Evolutionary conservation across 768 basidiomycete genomes (phyloP).

Genomic region (Hygrocybe coccinea): DNA sequence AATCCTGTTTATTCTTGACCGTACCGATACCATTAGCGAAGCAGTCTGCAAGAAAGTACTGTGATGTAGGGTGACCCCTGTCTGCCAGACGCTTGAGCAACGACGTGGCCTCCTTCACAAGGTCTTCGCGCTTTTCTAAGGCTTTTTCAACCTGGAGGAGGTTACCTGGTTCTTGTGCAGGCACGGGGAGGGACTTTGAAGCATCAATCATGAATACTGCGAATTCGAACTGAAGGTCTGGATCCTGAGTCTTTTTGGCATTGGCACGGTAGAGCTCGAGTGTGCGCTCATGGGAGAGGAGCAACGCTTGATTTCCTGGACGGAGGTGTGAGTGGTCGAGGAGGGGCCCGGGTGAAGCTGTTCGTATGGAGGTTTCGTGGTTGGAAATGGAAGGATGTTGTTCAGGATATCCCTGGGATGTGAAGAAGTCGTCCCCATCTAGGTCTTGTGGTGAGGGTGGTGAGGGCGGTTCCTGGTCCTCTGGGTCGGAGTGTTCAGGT

Average conservation of each 20-base stretch:
- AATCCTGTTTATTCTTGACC: slow-evolving; percentile 84
- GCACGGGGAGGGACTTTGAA: slow-evolving; percentile 82
- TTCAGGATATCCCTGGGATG: slow-evolving; percentile 27
- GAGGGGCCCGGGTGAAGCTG: slow-evolving; percentile 66
- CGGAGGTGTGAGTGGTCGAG: slow-evolving; percentile 90
- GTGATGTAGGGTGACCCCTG: slow-evolving; percentile 88
- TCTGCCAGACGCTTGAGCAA: slow-evolving; percentile 90
- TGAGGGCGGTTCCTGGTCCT: slow-evolving; percentile 1
- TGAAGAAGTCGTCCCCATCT: slow-evolving; percentile 46
- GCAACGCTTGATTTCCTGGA: slow-evolving; percentile 86
- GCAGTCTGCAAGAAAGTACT: slow-evolving; percentile 98
- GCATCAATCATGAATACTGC: slow-evolving; percentile 99
- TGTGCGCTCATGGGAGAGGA: slow-evolving; percentile 92
- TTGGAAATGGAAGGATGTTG: slow-evolving; percentile 37
- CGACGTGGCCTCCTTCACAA: slow-evolving; percentile 80
- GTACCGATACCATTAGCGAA: slow-evolving; percentile 98
- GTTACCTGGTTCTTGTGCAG: slow-evolving; percentile 62
- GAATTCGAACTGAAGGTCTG: slow-evolving; percentile 96
- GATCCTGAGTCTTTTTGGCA: slow-evolving; percentile 98
- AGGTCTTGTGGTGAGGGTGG: slow-evolving; percentile 1
- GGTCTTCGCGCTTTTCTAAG: slow-evolving; percentile 76
- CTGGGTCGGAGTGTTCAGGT: slow-evolving; percentile 40
- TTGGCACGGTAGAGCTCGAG: slow-evolving; percentile 96
- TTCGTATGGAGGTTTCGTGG: slow-evolving; percentile 54
- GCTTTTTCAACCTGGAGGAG: slow-evolving; percentile 78